These are phyloP conservation scores for Flaveria ramosissima DNA, from an alignment of 129 eudicot genomes.

Conservation along the genomic window DNA sequence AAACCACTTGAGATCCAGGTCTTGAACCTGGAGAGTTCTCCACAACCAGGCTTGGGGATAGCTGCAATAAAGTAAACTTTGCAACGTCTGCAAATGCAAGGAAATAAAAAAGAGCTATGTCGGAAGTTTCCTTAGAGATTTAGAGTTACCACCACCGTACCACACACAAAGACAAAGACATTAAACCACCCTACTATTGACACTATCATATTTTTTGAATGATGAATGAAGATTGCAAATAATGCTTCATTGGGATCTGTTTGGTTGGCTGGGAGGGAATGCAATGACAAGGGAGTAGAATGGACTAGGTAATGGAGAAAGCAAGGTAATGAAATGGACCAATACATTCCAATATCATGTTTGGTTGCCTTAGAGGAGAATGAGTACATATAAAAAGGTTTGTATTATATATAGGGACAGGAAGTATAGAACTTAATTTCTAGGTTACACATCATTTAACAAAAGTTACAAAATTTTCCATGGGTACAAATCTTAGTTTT, in stretches of 20 bases:
- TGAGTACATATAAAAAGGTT: neutral
- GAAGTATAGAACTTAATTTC: neutral
- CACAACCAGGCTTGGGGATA: slow-evolving; percentile 62
- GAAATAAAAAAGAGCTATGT: neutral
- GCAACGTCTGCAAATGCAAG: slow-evolving; percentile 64
- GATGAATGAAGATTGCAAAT: slow-evolving; percentile 3
- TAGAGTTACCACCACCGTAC: neutral
- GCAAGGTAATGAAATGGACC: neutral
- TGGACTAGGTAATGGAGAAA: neutral
- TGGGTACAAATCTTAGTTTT: neutral
- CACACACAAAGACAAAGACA: neutral
- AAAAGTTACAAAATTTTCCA: neutral
- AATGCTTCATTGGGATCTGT: neutral
- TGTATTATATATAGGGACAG: neutral
- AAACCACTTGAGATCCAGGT: slow-evolving; percentile 59
- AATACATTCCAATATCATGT: neutral
- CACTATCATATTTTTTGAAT: neutral
- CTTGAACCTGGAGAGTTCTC: slow-evolving; percentile 73
- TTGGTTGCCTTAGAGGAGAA: neutral
- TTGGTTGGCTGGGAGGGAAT: neutral
- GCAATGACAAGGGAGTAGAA: neutral
- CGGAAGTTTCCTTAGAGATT: slow-evolving; percentile 18
- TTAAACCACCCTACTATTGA: neutral
- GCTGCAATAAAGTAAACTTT: slow-evolving; percentile 44
- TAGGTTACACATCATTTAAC: neutral